These are phyloP conservation scores for Emydomyces testavorans DNA, from an alignment of 2,329 filamentous ascomycete species.

Conservation along the genomic window DNA sequence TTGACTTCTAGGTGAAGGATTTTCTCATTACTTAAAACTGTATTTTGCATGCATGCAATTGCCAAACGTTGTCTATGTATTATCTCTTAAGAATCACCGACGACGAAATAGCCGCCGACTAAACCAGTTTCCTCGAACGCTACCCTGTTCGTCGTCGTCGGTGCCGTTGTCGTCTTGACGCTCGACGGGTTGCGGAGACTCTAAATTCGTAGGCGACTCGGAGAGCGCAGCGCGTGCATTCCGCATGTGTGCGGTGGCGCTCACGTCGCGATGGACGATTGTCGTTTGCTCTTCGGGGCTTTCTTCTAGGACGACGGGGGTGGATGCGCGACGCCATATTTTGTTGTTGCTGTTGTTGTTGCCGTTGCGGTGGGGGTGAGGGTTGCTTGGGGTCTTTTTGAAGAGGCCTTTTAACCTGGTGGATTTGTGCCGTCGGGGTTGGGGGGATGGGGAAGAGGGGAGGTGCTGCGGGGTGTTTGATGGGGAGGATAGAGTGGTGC, in stretches of 20 bases:
- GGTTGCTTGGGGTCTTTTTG: not conserved
- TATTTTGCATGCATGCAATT: not conserved
- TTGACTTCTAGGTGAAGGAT: too few relatives aligned
- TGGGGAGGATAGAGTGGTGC: not conserved
- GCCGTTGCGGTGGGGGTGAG: not conserved
- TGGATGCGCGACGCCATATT: conserved; percentile 8
- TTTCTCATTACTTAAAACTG: too few relatives aligned
- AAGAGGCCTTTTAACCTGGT: not conserved
- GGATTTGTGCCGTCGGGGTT: not conserved
- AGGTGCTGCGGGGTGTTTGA: conserved; percentile 1
- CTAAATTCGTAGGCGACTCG: too few relatives aligned
- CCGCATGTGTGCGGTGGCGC: not conserved
- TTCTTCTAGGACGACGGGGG: conserved; percentile 5
- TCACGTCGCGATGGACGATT: not conserved
- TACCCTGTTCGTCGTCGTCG: not conserved
- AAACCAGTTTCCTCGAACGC: not conserved
- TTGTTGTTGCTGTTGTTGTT: not conserved
- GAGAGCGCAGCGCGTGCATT: too few relatives aligned
- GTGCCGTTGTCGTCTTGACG: not conserved
- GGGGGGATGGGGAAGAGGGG: conserved; percentile 2
- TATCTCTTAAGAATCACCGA: not conserved
- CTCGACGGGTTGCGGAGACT: too few relatives aligned
- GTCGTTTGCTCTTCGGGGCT: not conserved
- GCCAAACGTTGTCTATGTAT: not conserved
- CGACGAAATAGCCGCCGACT: not conserved